Percentiles rank a stretch among this genome's conserved stretches.
Evolutionary conservation across 768 basidiomycete species (phyloP).

Genomic region (Boletus rubescentipes): DNA sequence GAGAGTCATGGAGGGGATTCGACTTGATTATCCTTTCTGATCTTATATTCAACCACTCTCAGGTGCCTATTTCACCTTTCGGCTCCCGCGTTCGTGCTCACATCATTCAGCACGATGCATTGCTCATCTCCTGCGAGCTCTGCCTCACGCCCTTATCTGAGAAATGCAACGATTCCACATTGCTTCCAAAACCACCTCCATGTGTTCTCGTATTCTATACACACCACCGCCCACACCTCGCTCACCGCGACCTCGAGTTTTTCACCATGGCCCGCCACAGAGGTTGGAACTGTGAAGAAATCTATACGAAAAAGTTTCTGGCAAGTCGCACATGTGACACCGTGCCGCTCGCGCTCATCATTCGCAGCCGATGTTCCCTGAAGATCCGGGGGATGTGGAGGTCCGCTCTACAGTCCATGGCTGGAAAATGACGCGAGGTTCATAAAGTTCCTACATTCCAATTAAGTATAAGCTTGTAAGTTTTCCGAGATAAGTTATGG

Average conservation of each 20-base stretch:
- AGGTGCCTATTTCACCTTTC: conserved; percentile 44
- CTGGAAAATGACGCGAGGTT: conserved; percentile 53
- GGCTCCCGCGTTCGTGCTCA: background rate
- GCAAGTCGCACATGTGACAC: conserved; percentile 38
- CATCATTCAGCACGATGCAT: conserved; percentile 65
- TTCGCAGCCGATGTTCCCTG: conserved; percentile 82
- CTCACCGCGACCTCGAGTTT: conserved; percentile 80
- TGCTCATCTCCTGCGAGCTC: conserved; percentile 70
- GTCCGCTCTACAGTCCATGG: conserved; percentile 84
- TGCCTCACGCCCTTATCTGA: conserved; percentile 29
- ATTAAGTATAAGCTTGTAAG: too few species aligned
- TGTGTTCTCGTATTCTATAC: conserved; percentile 82
- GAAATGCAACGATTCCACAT: conserved; percentile 5
- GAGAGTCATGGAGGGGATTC: conserved; percentile 41
- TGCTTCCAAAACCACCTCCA: conserved; percentile 24
- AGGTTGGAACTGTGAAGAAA: conserved; percentile 75
- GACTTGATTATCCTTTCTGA: conserved; percentile 89
- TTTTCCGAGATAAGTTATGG: too few species aligned
- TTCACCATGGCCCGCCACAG: conserved; percentile 58
- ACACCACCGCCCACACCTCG: conserved; percentile 84
- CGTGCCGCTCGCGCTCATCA: background rate
- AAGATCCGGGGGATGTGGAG: conserved; percentile 77
- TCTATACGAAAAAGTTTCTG: conserved; percentile 61
- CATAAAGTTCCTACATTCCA: background rate
- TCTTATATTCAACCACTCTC: conserved; percentile 93